phyloP scores from a whole-genome alignment of 2,329 filamentous ascomycete genomes.

The Clarireedia homoeocarpa region DNA sequence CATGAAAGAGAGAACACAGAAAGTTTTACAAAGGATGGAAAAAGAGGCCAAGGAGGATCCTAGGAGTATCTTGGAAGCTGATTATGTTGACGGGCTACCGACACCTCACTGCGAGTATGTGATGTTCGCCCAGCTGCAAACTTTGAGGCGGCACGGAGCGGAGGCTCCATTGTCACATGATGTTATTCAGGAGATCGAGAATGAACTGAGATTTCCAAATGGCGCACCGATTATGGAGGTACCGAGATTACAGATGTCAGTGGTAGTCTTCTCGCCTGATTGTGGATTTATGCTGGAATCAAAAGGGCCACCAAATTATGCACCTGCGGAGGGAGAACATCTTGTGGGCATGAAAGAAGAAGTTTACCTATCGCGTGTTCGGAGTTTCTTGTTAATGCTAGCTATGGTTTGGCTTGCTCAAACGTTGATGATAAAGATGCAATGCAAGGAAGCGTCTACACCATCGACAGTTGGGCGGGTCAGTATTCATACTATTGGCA shows the following conservation, averaged over 20 bases:
- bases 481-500: conserved; percentile 54
- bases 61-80: conserved; percentile 70
- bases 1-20: conserved; percentile 64
- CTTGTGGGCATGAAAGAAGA: conserved; percentile 54
- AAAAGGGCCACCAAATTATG: conserved; percentile 51
- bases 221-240: conserved; percentile 47
- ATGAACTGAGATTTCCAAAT: conserved; percentile 52
- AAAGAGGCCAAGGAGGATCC: conserved; percentile 46
- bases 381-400: conserved; percentile 50
- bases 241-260: conserved; percentile 53
- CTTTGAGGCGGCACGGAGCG: conserved; percentile 12
- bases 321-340: conserved; percentile 45
- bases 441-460: conserved; percentile 59
- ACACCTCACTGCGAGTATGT: conserved; percentile 82
- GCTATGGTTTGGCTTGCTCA: conserved; percentile 52
- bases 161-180: conserved; percentile 9
- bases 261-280: conserved; percentile 59
- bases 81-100: conserved; percentile 50
- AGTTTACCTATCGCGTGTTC: conserved; percentile 47
- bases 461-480: conserved; percentile 60
- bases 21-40: conserved; percentile 59
- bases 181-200: conserved; percentile 48
- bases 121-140: conserved; percentile 71
- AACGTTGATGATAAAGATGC: conserved; percentile 51
- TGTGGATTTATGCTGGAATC: conserved; percentile 60